Evolutionary conservation across 83 land plant species (phyloP), one percentile per base, ranked within the genome.

Genomic region (Diphasiastrum complanatum): DNA sequence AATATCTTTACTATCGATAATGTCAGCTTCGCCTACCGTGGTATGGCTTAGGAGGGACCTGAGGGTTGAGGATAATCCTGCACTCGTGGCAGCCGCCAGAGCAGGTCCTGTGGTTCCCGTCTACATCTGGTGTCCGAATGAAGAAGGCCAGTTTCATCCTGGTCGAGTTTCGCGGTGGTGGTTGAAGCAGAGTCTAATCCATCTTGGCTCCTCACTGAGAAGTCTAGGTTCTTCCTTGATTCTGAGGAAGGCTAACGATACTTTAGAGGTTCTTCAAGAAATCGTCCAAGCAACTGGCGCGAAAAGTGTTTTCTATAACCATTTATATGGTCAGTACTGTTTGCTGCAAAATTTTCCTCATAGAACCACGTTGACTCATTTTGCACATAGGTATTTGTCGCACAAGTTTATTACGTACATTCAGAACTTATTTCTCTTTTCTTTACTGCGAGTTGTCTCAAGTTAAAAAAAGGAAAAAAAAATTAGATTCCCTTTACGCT

Each of bases 161-260:
- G 95, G 95, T 16, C 78, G 95, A 51, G 84, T 82, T 25, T 89
- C 95, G 19, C 51, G 95, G 47, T 89, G 95, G 95, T 89, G 95
- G 95, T 67, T 89, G 35, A 85, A 82, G 79, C 80, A 85, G 46
- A 80, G 85, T 40, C 77, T 89, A 33, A 37, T 64, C 1, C 83
- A 85, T 28, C 70, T 89, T 64, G 70, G 66, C 10, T 58, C 68
- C 19, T 80, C 90, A 16, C 63, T 89, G 62, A 57, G 29, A 51
- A 68, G 75, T 14, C 81, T 89, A 49, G 95, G 95, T 33, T 78
- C 80, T 46, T 78, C 74, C 10, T 74, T 89, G 35, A 35, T 76
- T 11, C 30, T 80, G 33, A 66, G 78, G 16, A 78, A 70, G 64
- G 61, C 83, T 0, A 47, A 68, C 12, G 75, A 52, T 32, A 73